phyloP scores from a whole-genome alignment of 2,329 filamentous ascomycete species.

The Fusarium pseudoanthophilum region DNA sequence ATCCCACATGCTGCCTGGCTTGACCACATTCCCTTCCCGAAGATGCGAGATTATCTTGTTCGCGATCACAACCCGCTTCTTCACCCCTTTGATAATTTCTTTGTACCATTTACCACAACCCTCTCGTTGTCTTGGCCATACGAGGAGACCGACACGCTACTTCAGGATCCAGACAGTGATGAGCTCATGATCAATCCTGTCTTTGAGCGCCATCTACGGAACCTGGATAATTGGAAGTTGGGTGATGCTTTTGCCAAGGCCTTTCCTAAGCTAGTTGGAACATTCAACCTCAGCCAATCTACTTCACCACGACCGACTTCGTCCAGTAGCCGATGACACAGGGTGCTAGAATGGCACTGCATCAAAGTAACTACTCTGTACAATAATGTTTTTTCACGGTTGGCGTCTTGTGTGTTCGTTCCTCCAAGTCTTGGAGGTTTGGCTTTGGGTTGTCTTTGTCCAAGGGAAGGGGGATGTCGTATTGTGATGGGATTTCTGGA shows the following conservation, averaged over 20 bases:
- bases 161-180: constrained; percentile 66
- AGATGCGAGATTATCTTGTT: constrained; percentile 76
- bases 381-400: neutral
- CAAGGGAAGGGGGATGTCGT: neutral
- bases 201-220: constrained; percentile 81
- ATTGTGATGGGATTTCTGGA: neutral
- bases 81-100: constrained; percentile 82
- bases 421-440: neutral
- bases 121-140: constrained; percentile 88
- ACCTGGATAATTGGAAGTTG: constrained; percentile 83
- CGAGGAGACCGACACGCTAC: constrained; percentile 75
- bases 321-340: constrained; percentile 25
- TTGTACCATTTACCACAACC: constrained; percentile 81
- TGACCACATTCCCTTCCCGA: constrained; percentile 83
- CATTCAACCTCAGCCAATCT: constrained; percentile 44
- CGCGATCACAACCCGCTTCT: constrained; percentile 58
- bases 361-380: neutral
- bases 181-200: constrained; percentile 86
- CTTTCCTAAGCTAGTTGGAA: constrained; percentile 63
- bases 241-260: constrained; percentile 73
- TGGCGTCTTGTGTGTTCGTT: neutral
- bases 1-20: constrained; percentile 82
- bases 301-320: constrained; percentile 30
- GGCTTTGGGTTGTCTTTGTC: neutral
- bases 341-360: too few species aligned